These are phyloP conservation scores for Golubevia pallescens DNA, from an alignment of 1,284 basidiomycete species.

Conservation along the genomic window DNA sequence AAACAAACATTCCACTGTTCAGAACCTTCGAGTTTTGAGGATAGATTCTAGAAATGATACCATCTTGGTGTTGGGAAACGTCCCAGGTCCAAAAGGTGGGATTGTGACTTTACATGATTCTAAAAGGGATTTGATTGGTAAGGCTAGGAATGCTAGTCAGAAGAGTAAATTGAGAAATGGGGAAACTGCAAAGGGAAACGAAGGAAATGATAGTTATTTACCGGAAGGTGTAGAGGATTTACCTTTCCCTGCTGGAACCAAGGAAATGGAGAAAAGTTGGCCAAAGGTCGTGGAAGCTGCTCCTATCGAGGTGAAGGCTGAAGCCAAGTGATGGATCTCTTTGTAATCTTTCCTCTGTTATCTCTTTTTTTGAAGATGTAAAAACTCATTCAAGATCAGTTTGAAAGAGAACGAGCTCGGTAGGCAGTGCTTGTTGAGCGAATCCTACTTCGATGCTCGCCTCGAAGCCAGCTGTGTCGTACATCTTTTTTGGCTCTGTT, in stretches of 20 bases:
- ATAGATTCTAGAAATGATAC: conserved; percentile 50
- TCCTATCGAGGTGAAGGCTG: not conserved
- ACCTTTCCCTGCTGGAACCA: conserved; percentile 90
- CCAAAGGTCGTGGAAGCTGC: conserved; percentile 40
- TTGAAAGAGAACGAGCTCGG: too few species aligned
- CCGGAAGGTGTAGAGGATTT: conserved; percentile 81
- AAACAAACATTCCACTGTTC: conserved; percentile 48
- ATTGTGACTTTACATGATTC: conserved; percentile 50
- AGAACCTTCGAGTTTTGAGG: conserved; percentile 55
- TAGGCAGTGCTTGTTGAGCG: too few species aligned
- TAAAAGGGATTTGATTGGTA: conserved; percentile 36
- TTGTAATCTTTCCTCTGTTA: too few species aligned
- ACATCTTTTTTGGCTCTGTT: too few species aligned
- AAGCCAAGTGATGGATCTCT: not conserved
- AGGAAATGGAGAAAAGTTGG: conserved; percentile 73
- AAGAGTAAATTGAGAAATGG: conserved; percentile 53
- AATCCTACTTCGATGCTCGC: too few species aligned
- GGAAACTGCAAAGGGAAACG: conserved; percentile 74
- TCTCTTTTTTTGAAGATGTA: too few species aligned
- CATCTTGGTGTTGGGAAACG: conserved; percentile 54
- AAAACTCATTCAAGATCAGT: too few species aligned
- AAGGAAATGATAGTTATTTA: conserved; percentile 77
- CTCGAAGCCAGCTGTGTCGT: too few species aligned
- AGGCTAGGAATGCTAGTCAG: conserved; percentile 42
- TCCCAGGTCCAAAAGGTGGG: conserved; percentile 57